Conservation (phyloP, 225 moss, liverwort and hornwort species). For the Antitrichia curtipendula region DNA sequence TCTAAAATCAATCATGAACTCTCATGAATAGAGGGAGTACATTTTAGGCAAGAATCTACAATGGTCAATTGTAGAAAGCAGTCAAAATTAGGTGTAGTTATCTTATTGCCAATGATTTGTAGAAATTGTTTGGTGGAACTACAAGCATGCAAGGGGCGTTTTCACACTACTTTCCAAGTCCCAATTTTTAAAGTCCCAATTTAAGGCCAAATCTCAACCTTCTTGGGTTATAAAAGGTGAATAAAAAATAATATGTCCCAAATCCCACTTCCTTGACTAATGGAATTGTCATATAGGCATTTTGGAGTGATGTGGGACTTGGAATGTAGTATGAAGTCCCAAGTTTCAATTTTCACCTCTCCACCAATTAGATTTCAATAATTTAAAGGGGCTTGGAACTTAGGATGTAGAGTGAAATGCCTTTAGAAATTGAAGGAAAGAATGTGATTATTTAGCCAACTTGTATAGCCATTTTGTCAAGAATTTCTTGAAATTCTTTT, state of each 20-base stretch:
- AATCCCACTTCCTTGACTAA: accelerated
- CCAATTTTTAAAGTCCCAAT: no score
- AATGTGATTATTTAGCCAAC: not conserved
- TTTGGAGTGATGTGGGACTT: not conserved
- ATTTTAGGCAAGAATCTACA: no score
- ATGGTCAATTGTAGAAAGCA: not conserved
- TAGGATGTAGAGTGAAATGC: not conserved
- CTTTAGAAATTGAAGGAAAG: not conserved
- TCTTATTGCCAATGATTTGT: not conserved
- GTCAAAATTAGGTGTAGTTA: no score
- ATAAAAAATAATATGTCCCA: not conserved
- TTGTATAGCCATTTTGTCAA: not conserved
- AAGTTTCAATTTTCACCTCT: not conserved
- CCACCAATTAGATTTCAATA: not conserved
- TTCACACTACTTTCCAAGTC: not conserved
- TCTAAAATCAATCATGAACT: no score
- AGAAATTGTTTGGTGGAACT: not conserved
- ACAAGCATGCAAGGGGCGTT: not conserved
- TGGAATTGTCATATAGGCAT: not conserved
- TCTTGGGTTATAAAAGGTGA: not conserved
- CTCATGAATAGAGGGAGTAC: no score
- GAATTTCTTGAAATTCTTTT: not conserved
- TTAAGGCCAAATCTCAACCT: not conserved
- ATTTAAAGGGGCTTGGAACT: not conserved
- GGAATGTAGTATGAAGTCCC: not conserved